phyloP scores from a whole-genome alignment of 495 filamentous ascomycete genomes.

The Daldinia loculata region DNA sequence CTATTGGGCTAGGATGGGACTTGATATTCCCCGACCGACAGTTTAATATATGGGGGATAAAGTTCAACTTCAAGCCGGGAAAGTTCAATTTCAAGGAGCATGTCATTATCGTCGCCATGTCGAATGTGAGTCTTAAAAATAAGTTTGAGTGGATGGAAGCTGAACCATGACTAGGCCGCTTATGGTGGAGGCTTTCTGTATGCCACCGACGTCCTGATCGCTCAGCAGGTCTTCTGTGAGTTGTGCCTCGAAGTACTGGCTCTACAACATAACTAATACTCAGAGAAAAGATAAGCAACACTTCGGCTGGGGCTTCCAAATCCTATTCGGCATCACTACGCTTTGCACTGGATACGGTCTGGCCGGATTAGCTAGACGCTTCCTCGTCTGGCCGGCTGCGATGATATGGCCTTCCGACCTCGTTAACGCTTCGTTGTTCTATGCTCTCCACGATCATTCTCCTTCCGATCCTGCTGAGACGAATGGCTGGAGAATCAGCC shows the following conservation, averaged over 20 bases:
- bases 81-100: conserved; percentile 85
- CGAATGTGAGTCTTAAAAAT: conserved; percentile 54
- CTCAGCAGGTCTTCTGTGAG: conserved; percentile 55
- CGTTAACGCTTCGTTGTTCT: conserved; percentile 71
- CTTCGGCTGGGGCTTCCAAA: conserved; percentile 71
- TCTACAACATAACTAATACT: neutral
- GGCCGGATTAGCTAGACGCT: conserved; percentile 71
- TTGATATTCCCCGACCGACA: conserved; percentile 63
- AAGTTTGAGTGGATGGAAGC: neutral
- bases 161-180: conserved; percentile 30
- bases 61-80: conserved; percentile 71
- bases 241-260: neutral
- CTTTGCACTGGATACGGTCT: conserved; percentile 78
- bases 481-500: conserved; percentile 71
- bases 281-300: conserved; percentile 44
- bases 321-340: conserved; percentile 73
- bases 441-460: conserved; percentile 71
- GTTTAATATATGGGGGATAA: conserved; percentile 65
- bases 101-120: conserved; percentile 79
- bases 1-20: conserved; percentile 68
- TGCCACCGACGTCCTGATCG: conserved; percentile 59
- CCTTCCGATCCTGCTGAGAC: conserved; percentile 64
- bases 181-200: conserved; percentile 60
- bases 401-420: conserved; percentile 79
- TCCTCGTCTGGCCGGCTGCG: conserved; percentile 67